These are phyloP conservation scores for Globisporangium radiosum DNA, from an alignment of 352 stramenopile species.

Conservation along the genomic window DNA sequence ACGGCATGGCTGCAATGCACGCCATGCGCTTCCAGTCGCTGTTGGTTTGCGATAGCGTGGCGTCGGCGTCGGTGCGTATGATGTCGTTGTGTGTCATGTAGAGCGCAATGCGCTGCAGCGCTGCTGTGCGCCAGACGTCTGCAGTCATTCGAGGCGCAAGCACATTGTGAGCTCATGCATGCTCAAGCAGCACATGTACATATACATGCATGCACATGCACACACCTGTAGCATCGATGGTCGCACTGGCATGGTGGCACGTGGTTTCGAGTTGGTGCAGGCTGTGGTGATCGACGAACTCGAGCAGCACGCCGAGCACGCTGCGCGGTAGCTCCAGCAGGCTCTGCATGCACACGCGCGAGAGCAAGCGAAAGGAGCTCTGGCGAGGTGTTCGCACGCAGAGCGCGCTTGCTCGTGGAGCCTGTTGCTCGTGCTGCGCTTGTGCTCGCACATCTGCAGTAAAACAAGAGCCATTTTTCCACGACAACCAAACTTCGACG, in stretches of 20 bases:
- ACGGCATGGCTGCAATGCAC: slow-evolving; percentile 14
- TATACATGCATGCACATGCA: background rate
- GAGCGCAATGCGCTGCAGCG: slow-evolving; percentile 12
- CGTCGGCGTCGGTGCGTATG: slow-evolving; percentile 7
- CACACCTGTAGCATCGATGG: slow-evolving; percentile 11
- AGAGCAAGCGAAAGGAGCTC: slow-evolving; percentile 20
- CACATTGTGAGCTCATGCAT: background rate
- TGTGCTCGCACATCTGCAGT: too few relatives aligned
- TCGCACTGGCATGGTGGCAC: slow-evolving; percentile 11
- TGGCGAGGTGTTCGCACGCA: background rate
- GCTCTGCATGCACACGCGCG: slow-evolving; percentile 9
- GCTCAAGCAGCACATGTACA: background rate
- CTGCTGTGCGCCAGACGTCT: slow-evolving; percentile 18
- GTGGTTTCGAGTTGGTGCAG: slow-evolving; percentile 19
- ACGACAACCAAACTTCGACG: too few relatives aligned
- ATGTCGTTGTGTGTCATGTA: background rate
- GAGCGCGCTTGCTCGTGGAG: too few relatives aligned
- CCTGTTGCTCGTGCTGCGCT: too few relatives aligned
- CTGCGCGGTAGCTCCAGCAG: slow-evolving; percentile 17
- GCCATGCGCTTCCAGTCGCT: slow-evolving; percentile 22
- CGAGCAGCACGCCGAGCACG: slow-evolving; percentile 23
- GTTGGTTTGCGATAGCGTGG: background rate
- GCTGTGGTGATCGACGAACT: slow-evolving; percentile 20
- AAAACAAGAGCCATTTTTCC: too few relatives aligned
- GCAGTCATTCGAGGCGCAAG: background rate